Percentiles rank a stretch among this genome's conserved stretches.
These are phyloP conservation scores for Coemansia sp. DNA, from an alignment of 192 early-diverging fungal genomes.

Conservation along the genomic window DNA sequence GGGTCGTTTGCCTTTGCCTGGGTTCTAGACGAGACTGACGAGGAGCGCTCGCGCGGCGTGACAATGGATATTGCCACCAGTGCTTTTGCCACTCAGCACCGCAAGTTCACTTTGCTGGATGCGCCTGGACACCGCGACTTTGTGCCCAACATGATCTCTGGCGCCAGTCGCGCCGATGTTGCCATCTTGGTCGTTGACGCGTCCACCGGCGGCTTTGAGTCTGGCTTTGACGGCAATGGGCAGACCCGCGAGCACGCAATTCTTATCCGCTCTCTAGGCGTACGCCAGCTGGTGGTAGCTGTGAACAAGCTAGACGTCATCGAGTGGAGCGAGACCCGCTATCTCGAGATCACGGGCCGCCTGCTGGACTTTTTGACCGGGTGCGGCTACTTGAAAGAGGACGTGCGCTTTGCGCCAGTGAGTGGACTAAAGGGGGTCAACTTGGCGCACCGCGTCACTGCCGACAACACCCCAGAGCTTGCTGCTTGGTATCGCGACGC, in stretches of 20 bases:
- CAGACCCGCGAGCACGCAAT: conserved; percentile 97
- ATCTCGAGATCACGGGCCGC: conserved; percentile 72
- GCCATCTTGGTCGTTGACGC: conserved; percentile 93
- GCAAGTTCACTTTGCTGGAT: conserved; percentile 88
- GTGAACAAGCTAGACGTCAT: conserved; percentile 95
- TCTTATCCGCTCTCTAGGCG: conserved; percentile 89
- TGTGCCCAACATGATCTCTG: conserved; percentile 99
- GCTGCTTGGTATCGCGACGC: conserved; percentile 70
- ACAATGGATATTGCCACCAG: conserved; percentile 97
- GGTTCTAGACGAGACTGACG: conserved; percentile 96
- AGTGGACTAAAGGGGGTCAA: conserved; percentile 94
- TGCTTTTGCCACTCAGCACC: conserved; percentile 80
- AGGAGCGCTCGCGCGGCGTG: conserved; percentile 87
- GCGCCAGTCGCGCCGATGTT: conserved; percentile 90
- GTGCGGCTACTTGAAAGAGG: conserved; percentile 78
- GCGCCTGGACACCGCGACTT: conserved; percentile 98
- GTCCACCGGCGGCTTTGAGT: conserved; percentile 89
- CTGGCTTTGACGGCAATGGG: conserved; percentile 92
- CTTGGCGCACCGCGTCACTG: conserved; percentile 59
- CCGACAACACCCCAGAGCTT: conserved; percentile 28
- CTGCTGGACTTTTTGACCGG: conserved; percentile 73
- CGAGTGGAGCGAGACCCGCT: conserved; percentile 83
- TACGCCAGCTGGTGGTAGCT: conserved; percentile 89
- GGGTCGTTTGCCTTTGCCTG: conserved; percentile 96
- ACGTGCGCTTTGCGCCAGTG: conserved; percentile 85